Evolutionary conservation across 2,329 filamentous ascomycete genomes (phyloP).

Genomic region (Thelonectria discophora): DNA sequence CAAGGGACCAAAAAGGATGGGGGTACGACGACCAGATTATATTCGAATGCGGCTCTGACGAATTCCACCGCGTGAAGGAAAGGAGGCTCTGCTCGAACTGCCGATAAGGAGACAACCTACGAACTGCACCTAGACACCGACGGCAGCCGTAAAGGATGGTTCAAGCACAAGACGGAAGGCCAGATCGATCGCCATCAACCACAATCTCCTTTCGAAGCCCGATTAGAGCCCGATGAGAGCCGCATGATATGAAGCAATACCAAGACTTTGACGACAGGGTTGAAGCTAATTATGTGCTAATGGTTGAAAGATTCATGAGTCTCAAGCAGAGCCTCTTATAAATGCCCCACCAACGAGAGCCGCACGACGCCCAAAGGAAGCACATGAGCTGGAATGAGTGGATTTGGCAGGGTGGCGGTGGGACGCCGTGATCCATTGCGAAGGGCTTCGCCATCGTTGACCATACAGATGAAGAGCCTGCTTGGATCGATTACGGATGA

Average conservation of each 20-base stretch:
- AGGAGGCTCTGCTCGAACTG: neutral
- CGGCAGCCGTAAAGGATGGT: neutral
- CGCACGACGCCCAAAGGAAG: slow-evolving; percentile 33
- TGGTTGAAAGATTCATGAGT: slow-evolving; percentile 30
- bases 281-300: slow-evolving; percentile 40
- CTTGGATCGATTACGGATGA: slow-evolving; percentile 24
- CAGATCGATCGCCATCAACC: neutral
- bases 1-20: neutral
- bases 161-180: neutral
- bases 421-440: slow-evolving; percentile 19
- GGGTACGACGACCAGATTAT: neutral
- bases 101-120: neutral
- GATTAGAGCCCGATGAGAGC: neutral
- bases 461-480: slow-evolving; percentile 21
- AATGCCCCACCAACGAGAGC: slow-evolving; percentile 28
- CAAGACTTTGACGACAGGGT: slow-evolving; percentile 23
- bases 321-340: slow-evolving; percentile 34
- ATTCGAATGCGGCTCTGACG: neutral
- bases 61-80: neutral
- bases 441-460: slow-evolving; percentile 19
- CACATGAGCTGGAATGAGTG: slow-evolving; percentile 28
- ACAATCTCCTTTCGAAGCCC: neutral
- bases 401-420: slow-evolving; percentile 26
- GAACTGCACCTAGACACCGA: neutral
- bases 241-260: slow-evolving; percentile 16